Base-by-base conservation (phyloP, 1,284 basidiomycete species). In the Filobasidium uniguttulatum region DNA sequence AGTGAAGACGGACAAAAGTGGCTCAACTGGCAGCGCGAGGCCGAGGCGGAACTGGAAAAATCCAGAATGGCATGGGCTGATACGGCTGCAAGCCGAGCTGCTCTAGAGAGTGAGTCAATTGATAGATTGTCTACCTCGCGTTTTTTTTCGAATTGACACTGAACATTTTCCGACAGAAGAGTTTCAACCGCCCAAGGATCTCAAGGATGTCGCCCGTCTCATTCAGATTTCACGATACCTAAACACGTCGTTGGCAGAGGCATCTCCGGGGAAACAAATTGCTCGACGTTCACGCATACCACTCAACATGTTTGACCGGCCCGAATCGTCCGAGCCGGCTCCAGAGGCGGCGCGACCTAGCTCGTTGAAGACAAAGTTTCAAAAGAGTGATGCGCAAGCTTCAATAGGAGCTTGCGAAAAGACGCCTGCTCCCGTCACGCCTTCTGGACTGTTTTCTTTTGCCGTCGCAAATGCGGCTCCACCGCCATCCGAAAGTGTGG, bases 191-290 rank as follows among this genome's bases (percentile, higher is more conserved):
- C 53, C 53, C 1, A 44, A 17, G 6, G 37, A 37, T 15, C 34
- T 40, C 17, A 14, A 43, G 19, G 53, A 47, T 14, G 20, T 54
- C n/a, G 23, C 37, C 30, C 29, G 25, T 15, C 30, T 54, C 17
- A 25, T 54, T 5, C 43, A 46, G 17, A 46, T 46, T 19, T 54
- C 53, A 8, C 29, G 45, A 34, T 49, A 54, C 23, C 35, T 54
- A 17, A 46, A 48, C n/a, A 38, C 33, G 5, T 41, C 53, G 3
- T 31, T 54, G 23, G 33, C 45, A 15, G 53, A 50, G 15, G 31
- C 37, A 2, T 54, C 53, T 6, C 53, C 53, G 10, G 45, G 53
- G 12, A 46, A 43, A 17, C 53, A 54, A 29, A 40, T 54, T 15
- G 36, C 33, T 6, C 41, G 47, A 3, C 23, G 51, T 23, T 33